Evolutionary conservation across 2,329 filamentous ascomycete species (phyloP).

Genomic region (Trichoderma hamatum): DNA sequence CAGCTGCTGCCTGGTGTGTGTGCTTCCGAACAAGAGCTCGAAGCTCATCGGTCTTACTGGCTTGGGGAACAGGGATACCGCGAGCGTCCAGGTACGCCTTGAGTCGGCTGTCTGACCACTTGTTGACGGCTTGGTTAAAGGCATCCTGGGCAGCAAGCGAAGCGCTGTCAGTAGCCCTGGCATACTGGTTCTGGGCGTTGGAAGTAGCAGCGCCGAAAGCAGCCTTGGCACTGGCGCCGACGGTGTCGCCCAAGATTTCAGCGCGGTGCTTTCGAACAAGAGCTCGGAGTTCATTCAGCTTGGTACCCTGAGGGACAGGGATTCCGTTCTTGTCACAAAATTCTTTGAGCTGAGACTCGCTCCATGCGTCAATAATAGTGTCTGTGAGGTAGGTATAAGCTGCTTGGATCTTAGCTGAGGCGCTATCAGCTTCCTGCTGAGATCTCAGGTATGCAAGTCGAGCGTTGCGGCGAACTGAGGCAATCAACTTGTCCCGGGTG

Average conservation of each 20-base stretch:
- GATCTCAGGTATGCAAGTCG: conserved; percentile 73
- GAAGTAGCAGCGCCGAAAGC: conserved; percentile 73
- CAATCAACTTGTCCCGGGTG: conserved; percentile 84
- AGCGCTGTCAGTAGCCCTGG: conserved; percentile 72
- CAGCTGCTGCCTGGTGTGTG: conserved; percentile 68
- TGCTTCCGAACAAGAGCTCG: conserved; percentile 74
- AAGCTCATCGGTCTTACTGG: conserved; percentile 71
- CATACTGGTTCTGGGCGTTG: conserved; percentile 74
- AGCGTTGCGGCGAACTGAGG: conserved; percentile 86
- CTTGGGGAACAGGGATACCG: conserved; percentile 73
- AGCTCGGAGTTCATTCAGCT: conserved; percentile 84
- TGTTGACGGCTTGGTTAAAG: conserved; percentile 63
- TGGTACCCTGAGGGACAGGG: conserved; percentile 84
- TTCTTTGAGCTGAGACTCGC: conserved; percentile 84
- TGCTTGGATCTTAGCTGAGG: conserved; percentile 66
- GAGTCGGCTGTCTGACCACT: conserved; percentile 76
- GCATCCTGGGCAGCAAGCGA: conserved; percentile 64
- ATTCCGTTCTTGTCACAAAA: conserved; percentile 92
- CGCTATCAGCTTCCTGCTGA: conserved; percentile 62
- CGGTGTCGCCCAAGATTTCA: conserved; percentile 67
- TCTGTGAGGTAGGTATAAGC: conserved; percentile 79
- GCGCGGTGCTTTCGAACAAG: conserved; percentile 87
- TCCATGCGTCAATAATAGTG: conserved; percentile 85
- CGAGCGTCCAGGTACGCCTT: conserved; percentile 80
- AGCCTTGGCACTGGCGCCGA: conserved; percentile 59